phyloP scores from a whole-genome alignment of 257 asterid genomes.

The Asclepias syriaca region DNA sequence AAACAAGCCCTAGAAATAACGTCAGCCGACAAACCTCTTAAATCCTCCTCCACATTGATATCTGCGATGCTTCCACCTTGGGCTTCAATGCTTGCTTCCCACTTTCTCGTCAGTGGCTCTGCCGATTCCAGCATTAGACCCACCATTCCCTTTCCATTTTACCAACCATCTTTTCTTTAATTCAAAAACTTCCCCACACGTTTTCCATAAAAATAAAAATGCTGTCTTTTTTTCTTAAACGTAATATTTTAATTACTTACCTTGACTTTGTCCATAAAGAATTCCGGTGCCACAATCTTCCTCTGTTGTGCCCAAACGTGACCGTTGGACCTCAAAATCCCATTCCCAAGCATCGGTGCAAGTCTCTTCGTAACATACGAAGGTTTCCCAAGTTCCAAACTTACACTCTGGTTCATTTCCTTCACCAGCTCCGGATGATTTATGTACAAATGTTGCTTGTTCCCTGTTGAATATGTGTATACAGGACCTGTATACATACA shows the following conservation, averaged over 20 bases:
- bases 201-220: background rate
- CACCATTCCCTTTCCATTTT: constrained; percentile 53
- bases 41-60: constrained; percentile 55
- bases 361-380: constrained; percentile 70
- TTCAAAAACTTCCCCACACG: too few species aligned
- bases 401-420: constrained; percentile 56
- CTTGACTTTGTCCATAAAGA: constrained; percentile 82
- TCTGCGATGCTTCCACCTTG: constrained; percentile 44
- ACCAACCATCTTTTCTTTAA: background rate
- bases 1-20: constrained; percentile 81
- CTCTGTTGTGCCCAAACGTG: constrained; percentile 73
- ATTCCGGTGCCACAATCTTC: constrained; percentile 73
- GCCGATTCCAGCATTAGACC: constrained; percentile 68
- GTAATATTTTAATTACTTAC: constrained; percentile 24
- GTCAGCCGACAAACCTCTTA: constrained; percentile 74
- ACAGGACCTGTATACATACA: constrained; percentile 40
- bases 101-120: constrained; percentile 37
- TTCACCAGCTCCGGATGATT: constrained; percentile 68
- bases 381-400: constrained; percentile 65
- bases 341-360: constrained; percentile 92
- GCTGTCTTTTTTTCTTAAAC: too few species aligned
- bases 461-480: constrained; percentile 65
- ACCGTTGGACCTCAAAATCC: constrained; percentile 78
- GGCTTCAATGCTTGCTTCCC: constrained; percentile 46
- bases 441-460: constrained; percentile 73